Base-by-base conservation (phyloP, 305 asterid species). In the Solanum hybrid region DNA sequence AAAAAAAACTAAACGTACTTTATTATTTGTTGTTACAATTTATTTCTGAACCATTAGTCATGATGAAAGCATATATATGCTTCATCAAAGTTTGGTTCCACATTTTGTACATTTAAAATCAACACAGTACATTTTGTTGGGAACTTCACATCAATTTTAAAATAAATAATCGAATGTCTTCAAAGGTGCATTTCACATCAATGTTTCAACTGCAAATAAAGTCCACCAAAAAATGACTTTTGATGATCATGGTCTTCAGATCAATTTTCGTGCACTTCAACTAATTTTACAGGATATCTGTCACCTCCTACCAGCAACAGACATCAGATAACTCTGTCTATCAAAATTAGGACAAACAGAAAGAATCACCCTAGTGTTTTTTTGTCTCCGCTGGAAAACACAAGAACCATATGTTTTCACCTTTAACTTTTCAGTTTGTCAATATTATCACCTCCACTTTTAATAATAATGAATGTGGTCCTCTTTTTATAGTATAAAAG, bases 371-470 rank as follows among this genome's bases (percentile, higher is more conserved):
- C 2, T 16, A 14, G 3, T 46, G 0, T 51, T 17, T 51, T 42
- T 17, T 51, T 51, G 1, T 51, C 10, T 56, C 66, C 2, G 4
- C n/a, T 1, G 24, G 22, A 56, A 56, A 17, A 56, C n/a, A 56
- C 66, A 6, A 17, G n/a, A 56, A 56, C 3, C 75, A 5, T 66
- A 66, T 10, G 8, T 51, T 66, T n/a, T n/a, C 14, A 76, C 51
- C 85, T 87, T 87, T 42, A 87, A 42, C 89, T 87, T 87, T 87
- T 75, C 37, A 31, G 24, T 87, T 87, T 29, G 89, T 75, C 89
- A 87, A 42, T 29, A 87, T 86, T 75, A 69, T 87, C 66, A 11
- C 72, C 24, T 31, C 73, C n/a, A 17, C 73, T 31, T n/a, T 87
- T 40, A 37, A 40, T 87, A 66, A 20, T 36, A 38, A 22, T 22